Percentiles rank a stretch among this genome's conserved stretches.
Evolutionary conservation across 1,284 basidiomycete species (phyloP).

Genomic region (Cryptococcus floricola): DNA sequence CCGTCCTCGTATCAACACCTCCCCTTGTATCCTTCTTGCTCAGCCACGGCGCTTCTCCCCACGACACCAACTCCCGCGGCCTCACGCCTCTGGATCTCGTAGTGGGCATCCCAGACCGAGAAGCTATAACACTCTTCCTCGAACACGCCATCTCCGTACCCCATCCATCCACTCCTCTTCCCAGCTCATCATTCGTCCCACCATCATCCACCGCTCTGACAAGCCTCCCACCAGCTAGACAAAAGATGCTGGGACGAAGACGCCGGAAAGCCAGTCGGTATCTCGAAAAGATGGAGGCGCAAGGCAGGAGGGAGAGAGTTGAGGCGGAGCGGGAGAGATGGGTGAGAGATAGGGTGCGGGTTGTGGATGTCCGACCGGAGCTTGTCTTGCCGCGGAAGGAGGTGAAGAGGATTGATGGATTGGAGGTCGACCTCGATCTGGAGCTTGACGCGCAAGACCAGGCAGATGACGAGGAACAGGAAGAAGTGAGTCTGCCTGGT

Average conservation of each 20-base stretch:
- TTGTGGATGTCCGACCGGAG: conserved; percentile 30
- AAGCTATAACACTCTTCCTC: conserved; percentile 71
- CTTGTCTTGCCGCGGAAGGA: conserved; percentile 15
- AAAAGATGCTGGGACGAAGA: conserved; percentile 51
- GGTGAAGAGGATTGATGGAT: conserved; percentile 12
- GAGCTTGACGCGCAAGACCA: conserved; percentile 15
- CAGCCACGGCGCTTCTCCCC: conserved; percentile 81
- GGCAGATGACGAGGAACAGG: conserved; percentile 33
- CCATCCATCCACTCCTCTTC: conserved; percentile 11
- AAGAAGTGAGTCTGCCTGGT: conserved; percentile 26
- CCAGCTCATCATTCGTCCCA: conserved; percentile 1
- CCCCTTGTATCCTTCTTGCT: conserved; percentile 88
- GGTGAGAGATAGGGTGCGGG: conserved; percentile 51
- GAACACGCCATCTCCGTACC: conserved; percentile 48
- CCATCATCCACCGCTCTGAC: background rate
- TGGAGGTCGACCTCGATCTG: conserved; percentile 13
- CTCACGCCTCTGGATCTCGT: conserved; percentile 81
- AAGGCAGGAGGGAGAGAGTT: conserved; percentile 57
- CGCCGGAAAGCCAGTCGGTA: conserved; percentile 62
- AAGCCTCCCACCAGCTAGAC: conserved; percentile 15
- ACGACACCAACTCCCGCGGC: conserved; percentile 67
- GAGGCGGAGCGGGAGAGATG: conserved; percentile 57
- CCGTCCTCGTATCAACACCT: conserved; percentile 79
- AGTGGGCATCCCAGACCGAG: conserved; percentile 69
- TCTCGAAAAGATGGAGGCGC: conserved; percentile 51